phyloP scores from a whole-genome alignment of 257 asterid species.

The Marsdenia floribunda region DNA sequence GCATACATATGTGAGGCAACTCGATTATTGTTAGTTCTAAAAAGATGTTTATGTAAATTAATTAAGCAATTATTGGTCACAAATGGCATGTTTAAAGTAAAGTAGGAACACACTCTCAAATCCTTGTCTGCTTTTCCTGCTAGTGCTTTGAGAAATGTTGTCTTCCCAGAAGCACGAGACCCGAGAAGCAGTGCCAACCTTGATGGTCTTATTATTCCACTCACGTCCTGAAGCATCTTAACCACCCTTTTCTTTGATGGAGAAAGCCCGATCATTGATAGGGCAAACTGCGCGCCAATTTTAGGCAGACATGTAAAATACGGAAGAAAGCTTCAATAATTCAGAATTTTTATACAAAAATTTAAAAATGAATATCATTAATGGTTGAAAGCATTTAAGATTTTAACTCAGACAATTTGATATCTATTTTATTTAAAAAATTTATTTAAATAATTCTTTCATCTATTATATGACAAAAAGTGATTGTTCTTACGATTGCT shows the following conservation, averaged over 20 bases:
- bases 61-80: too few species aligned
- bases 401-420: too few species aligned
- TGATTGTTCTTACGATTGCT: too few species aligned
- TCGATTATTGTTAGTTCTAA: neutral
- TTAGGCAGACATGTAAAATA: conserved; percentile 4
- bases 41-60: neutral
- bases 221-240: conserved; percentile 22
- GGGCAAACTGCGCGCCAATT: conserved; percentile 32
- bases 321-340: neutral
- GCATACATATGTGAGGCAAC: neutral
- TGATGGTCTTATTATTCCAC: conserved; percentile 25
- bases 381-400: too few species aligned
- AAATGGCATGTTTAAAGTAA: conserved; percentile 10
- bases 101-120: conserved; percentile 23
- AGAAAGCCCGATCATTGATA: conserved; percentile 39
- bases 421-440: too few species aligned
- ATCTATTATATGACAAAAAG: too few species aligned
- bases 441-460: too few species aligned
- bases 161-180: conserved; percentile 47
- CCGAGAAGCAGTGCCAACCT: conserved; percentile 45
- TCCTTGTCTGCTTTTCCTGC: conserved; percentile 34
- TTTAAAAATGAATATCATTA: too few species aligned
- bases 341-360: conserved; percentile 50
- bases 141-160: conserved; percentile 38
- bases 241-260: conserved; percentile 38